These are phyloP conservation scores for Ophiosphaerella narmari DNA, from an alignment of 2,329 filamentous ascomycete species.

Conservation along the genomic window DNA sequence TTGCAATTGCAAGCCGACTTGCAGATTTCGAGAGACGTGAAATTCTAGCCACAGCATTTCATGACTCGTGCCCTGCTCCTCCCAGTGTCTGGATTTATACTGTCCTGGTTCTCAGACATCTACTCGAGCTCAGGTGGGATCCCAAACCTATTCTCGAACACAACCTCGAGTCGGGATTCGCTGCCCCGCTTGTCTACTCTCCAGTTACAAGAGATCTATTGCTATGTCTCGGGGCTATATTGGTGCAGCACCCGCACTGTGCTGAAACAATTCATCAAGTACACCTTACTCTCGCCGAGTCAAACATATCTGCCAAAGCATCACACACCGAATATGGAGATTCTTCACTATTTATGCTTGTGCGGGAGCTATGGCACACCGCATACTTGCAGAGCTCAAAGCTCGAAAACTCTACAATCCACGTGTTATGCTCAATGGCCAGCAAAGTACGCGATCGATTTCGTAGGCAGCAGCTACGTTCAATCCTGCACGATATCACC, in stretches of 20 bases:
- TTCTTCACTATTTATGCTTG: slow-evolving; percentile 11
- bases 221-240: slow-evolving; percentile 12
- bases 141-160: slow-evolving; percentile 9
- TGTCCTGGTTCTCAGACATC: slow-evolving; percentile 15
- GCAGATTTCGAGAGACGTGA: not conserved
- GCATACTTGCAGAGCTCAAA: slow-evolving; percentile 1
- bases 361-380: slow-evolving; percentile 18
- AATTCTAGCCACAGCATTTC: slow-evolving; percentile 7
- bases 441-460: slow-evolving; percentile 10
- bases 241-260: slow-evolving; percentile 4
- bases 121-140: slow-evolving; percentile 10
- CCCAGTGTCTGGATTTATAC: slow-evolving; percentile 12
- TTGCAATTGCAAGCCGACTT: slow-evolving; percentile 3
- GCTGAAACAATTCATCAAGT: slow-evolving; percentile 6
- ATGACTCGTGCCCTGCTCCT: slow-evolving; percentile 8
- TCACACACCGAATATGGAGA: slow-evolving; percentile 9
- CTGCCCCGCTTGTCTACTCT: slow-evolving; percentile 13
- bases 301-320: slow-evolving; percentile 4
- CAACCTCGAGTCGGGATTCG: slow-evolving; percentile 3
- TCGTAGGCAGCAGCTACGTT: not conserved
- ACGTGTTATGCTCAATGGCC: slow-evolving; percentile 6
- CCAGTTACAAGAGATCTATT: slow-evolving; percentile 14
- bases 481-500: not conserved
- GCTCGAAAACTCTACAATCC: not conserved
- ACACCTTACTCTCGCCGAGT: slow-evolving; percentile 15